phyloP scores from a whole-genome alignment of 2,329 filamentous ascomycete genomes.

The Sporothrix schenckii region DNA sequence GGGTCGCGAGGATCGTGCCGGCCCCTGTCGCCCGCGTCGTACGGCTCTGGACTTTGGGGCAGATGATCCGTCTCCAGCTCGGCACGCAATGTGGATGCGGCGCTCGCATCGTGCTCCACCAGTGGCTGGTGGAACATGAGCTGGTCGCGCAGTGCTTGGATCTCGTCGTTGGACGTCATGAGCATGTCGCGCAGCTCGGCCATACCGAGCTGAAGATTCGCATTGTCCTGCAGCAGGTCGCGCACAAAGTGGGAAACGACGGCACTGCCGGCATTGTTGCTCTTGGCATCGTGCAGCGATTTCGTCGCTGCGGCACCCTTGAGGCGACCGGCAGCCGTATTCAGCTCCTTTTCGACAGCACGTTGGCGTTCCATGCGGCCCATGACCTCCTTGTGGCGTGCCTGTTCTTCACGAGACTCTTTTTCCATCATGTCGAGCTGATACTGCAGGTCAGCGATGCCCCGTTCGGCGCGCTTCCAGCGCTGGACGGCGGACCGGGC shows the following conservation, averaged over 20 bases:
- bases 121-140: slow-evolving; percentile 76
- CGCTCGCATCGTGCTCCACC: slow-evolving; percentile 46
- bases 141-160: slow-evolving; percentile 82
- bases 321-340: slow-evolving; percentile 75
- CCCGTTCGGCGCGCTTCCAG: slow-evolving; percentile 83
- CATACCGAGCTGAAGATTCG: slow-evolving; percentile 88
- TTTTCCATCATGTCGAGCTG: slow-evolving; percentile 87
- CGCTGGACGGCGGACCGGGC: slow-evolving; percentile 76
- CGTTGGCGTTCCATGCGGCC: slow-evolving; percentile 82
- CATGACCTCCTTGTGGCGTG: slow-evolving; percentile 79
- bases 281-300: slow-evolving; percentile 59
- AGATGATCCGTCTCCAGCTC: slow-evolving; percentile 60
- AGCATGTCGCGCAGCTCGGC: slow-evolving; percentile 90
- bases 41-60: slow-evolving; percentile 20
- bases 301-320: slow-evolving; percentile 78
- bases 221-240: slow-evolving; percentile 93
- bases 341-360: slow-evolving; percentile 78
- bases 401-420: slow-evolving; percentile 77
- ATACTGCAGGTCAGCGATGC: slow-evolving; percentile 76
- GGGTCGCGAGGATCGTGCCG: not conserved
- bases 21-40: not conserved
- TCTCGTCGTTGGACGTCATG: slow-evolving; percentile 89
- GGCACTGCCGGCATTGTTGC: slow-evolving; percentile 54
- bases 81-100: slow-evolving; percentile 64
- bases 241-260: slow-evolving; percentile 96